Percentiles rank a stretch among this genome's conserved stretches.
These are phyloP conservation scores for Trichosporon sp. DNA, from an alignment of 1,284 basidiomycete species.

Conservation along the genomic window DNA sequence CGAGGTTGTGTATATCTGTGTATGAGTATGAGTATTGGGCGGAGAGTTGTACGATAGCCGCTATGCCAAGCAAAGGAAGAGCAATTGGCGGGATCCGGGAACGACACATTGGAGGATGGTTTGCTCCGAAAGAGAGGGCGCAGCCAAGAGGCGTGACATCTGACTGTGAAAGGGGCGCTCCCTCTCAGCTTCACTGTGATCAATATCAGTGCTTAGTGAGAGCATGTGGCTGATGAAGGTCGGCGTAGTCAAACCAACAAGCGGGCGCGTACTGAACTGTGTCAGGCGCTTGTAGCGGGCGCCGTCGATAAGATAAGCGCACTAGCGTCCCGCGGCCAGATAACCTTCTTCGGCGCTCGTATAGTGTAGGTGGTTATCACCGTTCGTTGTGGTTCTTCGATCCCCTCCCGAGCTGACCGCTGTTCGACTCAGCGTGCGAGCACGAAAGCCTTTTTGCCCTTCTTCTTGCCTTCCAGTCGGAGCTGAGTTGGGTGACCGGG, in stretches of 20 bases:
- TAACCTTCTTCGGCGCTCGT: neutral
- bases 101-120: neutral
- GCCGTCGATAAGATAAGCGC: neutral
- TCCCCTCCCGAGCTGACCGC: neutral
- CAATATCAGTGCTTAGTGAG: too few relatives aligned
- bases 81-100: too few relatives aligned
- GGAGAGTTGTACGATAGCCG: neutral
- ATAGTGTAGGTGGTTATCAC: slow-evolving; percentile 5
- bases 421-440: slow-evolving; percentile 4
- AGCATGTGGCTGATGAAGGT: too few relatives aligned
- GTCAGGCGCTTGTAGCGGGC: too few relatives aligned
- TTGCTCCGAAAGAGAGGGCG: too few relatives aligned
- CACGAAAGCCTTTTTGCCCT: neutral
- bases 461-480: neutral
- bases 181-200: too few relatives aligned
- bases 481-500: neutral
- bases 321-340: neutral
- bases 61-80: neutral
- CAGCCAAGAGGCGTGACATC: too few relatives aligned
- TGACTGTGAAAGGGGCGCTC: too few relatives aligned
- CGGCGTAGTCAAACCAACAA: too few relatives aligned
- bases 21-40: neutral
- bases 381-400: neutral
- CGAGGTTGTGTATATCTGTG: neutral
- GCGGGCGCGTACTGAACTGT: too few relatives aligned